Conservation (phyloP, 768 basidiomycete genomes). For the Coprinopsis marcescibilis region DNA sequence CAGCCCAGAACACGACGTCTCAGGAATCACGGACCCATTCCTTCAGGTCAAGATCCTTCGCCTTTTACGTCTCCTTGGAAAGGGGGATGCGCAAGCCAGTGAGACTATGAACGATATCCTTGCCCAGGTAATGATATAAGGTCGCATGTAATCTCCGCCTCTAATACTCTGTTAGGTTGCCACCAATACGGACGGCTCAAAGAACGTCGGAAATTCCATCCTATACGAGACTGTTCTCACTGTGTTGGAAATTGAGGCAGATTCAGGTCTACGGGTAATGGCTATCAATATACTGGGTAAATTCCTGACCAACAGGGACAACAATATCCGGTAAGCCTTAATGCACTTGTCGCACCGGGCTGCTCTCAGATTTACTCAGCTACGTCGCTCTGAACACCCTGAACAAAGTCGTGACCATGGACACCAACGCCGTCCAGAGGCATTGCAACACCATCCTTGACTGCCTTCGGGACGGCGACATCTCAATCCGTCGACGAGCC, state of each 20-base stretch:
- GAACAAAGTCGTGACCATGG: constrained; percentile 96
- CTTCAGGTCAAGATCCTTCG: constrained; percentile 91
- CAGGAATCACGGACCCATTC: constrained; percentile 98
- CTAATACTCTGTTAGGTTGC: constrained; percentile 59
- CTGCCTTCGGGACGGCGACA: constrained; percentile 97
- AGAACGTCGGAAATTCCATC: constrained; percentile 98
- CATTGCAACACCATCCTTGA: constrained; percentile 99
- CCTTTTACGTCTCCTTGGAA: constrained; percentile 82
- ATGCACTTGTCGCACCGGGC: background rate
- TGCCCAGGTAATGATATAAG: constrained; percentile 58
- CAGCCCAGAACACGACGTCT: constrained; percentile 97
- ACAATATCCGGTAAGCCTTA: constrained; percentile 86
- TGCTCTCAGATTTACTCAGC: constrained; percentile 33
- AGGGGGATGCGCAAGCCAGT: constrained; percentile 77
- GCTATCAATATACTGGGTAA: constrained; percentile 99
- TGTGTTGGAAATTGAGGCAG: constrained; percentile 95
- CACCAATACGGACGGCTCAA: constrained; percentile 96
- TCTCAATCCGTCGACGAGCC: constrained; percentile 94
- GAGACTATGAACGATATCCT: constrained; percentile 98
- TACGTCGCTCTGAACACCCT: constrained; percentile 98
- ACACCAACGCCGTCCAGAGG: constrained; percentile 96
- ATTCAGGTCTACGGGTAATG: constrained; percentile 94
- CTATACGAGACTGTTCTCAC: constrained; percentile 96
- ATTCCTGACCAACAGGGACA: constrained; percentile 95
- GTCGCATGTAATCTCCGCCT: background rate